A percentile compares a stretch with the other conserved stretches of the same genome.
phyloP scores from a whole-genome alignment of 1,139 yeast genomes.

The Lodderomyces elongisporus region DNA sequence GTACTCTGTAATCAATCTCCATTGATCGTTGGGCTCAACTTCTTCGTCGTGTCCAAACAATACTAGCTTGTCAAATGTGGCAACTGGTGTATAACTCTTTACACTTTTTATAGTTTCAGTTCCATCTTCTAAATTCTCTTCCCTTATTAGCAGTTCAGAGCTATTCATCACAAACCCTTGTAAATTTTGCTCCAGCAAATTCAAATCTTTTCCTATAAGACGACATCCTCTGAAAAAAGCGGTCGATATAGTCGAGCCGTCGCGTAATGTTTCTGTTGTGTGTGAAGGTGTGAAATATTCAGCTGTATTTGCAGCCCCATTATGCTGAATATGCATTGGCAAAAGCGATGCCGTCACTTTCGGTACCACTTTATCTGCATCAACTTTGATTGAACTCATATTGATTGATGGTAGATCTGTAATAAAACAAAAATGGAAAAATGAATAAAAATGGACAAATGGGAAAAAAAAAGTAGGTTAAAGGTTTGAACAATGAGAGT shows the following conservation, averaged over 20 bases:
- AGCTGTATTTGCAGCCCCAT: conserved; percentile 35
- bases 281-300: conserved; percentile 37
- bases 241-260: conserved; percentile 13
- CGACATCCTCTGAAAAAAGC: conserved; percentile 41
- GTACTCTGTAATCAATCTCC: conserved; percentile 35
- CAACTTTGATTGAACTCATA: background rate
- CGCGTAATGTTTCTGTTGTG: conserved; percentile 14
- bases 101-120: conserved; percentile 21
- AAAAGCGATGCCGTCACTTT: conserved; percentile 25
- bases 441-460: too few relatives aligned
- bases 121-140: conserved; percentile 24
- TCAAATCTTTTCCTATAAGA: conserved; percentile 19
- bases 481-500: too few relatives aligned
- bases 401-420: too few relatives aligned
- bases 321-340: conserved; percentile 37
- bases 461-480: too few relatives aligned
- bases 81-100: conserved; percentile 27
- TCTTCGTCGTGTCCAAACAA: conserved; percentile 40
- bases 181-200: conserved; percentile 16
- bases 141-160: conserved; percentile 9
- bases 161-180: conserved; percentile 27
- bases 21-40: conserved; percentile 27
- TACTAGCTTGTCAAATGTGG: conserved; percentile 24
- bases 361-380: background rate
- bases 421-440: too few relatives aligned